Evolutionary conservation across 768 basidiomycete genomes (phyloP).

Genomic region (Trametes gibbosa): DNA sequence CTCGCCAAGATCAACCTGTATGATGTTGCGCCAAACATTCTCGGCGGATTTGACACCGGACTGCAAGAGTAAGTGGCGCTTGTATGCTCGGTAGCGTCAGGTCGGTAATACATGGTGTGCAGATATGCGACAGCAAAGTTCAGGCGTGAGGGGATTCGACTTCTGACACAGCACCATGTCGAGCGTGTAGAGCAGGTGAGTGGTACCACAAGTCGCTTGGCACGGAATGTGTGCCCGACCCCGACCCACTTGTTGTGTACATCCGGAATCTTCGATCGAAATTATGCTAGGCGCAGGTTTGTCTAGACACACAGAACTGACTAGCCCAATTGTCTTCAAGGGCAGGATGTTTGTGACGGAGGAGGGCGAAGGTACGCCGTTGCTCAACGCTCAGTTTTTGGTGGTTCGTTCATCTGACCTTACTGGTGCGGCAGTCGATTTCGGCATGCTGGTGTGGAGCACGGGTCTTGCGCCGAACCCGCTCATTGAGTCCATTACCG

Average conservation of each 20-base stretch:
- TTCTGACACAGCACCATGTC: conserved; percentile 73
- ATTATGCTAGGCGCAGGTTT: too few relatives aligned
- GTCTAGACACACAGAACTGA: too few relatives aligned
- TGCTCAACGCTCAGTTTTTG: too few relatives aligned
- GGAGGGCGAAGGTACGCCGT: conserved; percentile 57
- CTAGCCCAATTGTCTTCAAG: too few relatives aligned
- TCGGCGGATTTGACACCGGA: conserved; percentile 69
- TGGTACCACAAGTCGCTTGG: not conserved
- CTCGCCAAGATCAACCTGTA: conserved; percentile 74
- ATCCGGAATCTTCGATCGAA: too few relatives aligned
- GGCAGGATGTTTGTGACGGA: conserved; percentile 70
- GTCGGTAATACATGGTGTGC: not conserved
- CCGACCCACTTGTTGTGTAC: not conserved
- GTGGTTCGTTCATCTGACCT: not conserved
- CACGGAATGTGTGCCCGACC: not conserved
- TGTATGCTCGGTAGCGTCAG: not conserved
- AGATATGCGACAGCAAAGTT: conserved; percentile 73
- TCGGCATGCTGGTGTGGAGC: conserved; percentile 84
- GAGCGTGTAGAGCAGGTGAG: conserved; percentile 60
- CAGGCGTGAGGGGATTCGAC: conserved; percentile 68
- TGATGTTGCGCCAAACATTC: conserved; percentile 77
- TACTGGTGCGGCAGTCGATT: conserved; percentile 49
- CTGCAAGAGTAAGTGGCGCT: conserved; percentile 50
- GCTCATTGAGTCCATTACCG: conserved; percentile 57
- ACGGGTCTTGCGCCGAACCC: conserved; percentile 86